Percentiles rank a stretch among this genome's conserved stretches.
Evolutionary conservation across 2,329 filamentous ascomycete species (phyloP).

Genomic region (Ascochyta rabiei): DNA sequence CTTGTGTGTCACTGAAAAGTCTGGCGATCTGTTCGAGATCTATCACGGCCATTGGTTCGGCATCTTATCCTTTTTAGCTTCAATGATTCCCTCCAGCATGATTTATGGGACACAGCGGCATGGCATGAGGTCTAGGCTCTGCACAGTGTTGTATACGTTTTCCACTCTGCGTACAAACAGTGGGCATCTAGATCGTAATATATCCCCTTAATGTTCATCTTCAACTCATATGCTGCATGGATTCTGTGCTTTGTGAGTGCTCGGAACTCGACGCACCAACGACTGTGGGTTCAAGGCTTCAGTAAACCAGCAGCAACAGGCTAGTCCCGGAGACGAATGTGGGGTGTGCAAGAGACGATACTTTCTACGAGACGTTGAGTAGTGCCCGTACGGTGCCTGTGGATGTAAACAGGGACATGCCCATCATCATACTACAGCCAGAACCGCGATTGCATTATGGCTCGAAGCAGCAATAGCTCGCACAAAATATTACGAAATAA

Average conservation of each 20-base stretch:
- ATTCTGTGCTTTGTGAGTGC: not conserved
- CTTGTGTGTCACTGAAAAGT: constrained; percentile 18
- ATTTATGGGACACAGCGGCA: constrained; percentile 28
- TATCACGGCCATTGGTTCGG: constrained; percentile 26
- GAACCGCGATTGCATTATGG: no score
- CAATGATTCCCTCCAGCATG: constrained; percentile 24
- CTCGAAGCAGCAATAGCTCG: not conserved
- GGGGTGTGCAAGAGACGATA: no score
- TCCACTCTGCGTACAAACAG: constrained; percentile 22
- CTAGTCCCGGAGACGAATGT: no score
- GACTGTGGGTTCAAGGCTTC: not conserved
- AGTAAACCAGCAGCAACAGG: not conserved
- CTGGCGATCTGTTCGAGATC: constrained; percentile 26
- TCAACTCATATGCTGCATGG: not conserved
- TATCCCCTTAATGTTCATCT: constrained; percentile 17
- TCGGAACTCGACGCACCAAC: not conserved
- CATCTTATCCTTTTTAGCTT: constrained; percentile 22
- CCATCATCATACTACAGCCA: no score
- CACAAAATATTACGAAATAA: not conserved
- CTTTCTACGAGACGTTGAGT: no score
- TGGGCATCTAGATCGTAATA: constrained; percentile 31
- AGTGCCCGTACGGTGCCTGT: no score
- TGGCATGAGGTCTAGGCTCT: constrained; percentile 25
- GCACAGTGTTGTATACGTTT: constrained; percentile 22
- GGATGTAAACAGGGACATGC: no score